Percentiles rank a stretch among this genome's conserved stretches.
Evolutionary conservation across 1,139 yeast species (phyloP).

Genomic region (Hansenula anomala): DNA sequence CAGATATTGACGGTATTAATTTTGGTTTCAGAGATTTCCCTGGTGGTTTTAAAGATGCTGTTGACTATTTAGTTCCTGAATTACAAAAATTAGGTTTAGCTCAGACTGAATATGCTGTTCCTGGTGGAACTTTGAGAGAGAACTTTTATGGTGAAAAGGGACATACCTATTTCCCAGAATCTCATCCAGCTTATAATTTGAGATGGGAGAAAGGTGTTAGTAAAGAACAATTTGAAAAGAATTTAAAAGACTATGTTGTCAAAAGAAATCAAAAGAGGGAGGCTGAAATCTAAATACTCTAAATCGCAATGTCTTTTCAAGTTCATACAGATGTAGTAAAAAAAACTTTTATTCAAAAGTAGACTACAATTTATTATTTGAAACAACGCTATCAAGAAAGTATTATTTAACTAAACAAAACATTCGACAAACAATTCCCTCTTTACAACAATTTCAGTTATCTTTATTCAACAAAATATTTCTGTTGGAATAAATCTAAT

Average conservation of each 20-base stretch:
- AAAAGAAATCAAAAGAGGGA: too few relatives aligned
- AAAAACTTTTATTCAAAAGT: too few relatives aligned
- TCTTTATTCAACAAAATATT: too few relatives aligned
- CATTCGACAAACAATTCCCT: too few relatives aligned
- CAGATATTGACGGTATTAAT: conserved; percentile 31
- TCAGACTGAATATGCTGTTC: conserved; percentile 26
- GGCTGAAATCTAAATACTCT: too few relatives aligned
- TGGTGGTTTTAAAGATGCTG: conserved; percentile 27
- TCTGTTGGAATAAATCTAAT: conserved; percentile 23
- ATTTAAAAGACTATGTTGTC: not conserved
- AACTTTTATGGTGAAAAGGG: conserved; percentile 1
- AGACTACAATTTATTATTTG: too few relatives aligned
- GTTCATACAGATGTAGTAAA: too few relatives aligned
- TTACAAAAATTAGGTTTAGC: conserved; percentile 26
- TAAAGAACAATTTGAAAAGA: conserved; percentile 28
- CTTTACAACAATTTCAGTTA: too few relatives aligned
- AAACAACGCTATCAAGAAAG: not conserved
- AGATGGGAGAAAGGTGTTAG: conserved; percentile 33
- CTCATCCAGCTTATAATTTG: conserved; percentile 32
- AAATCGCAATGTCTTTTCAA: too few relatives aligned
- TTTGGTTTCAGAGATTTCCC: conserved; percentile 27
- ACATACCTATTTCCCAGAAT: conserved; percentile 4
- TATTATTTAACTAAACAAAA: too few relatives aligned
- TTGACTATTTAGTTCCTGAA: conserved; percentile 29
- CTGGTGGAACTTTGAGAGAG: not conserved